phyloP scores from a whole-genome alignment of 805 yeast species.

The Clavispora asparagi region DNA sequence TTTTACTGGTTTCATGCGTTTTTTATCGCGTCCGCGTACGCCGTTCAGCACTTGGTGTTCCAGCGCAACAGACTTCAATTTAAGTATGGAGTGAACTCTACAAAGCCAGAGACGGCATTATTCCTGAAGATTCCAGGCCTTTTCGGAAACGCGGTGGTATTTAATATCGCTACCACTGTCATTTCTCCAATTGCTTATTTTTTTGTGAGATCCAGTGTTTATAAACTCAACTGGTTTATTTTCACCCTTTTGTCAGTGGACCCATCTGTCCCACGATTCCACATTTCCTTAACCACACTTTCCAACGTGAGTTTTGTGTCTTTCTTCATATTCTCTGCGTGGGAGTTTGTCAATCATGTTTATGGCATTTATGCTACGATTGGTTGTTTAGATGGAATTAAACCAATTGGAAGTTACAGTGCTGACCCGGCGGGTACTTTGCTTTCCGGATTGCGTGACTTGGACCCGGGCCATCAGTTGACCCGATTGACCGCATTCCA shows the following conservation, averaged over 20 bases:
- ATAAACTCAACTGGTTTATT: slow-evolving; percentile 28
- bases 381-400: slow-evolving; percentile 67
- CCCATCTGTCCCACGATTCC: slow-evolving; percentile 34
- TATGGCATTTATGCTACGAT: slow-evolving; percentile 63
- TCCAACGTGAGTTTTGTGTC: slow-evolving; percentile 26
- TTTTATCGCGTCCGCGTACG: slow-evolving; percentile 40
- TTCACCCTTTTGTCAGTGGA: slow-evolving; percentile 31
- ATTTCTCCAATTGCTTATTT: slow-evolving; percentile 36
- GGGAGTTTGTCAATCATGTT: slow-evolving; percentile 55
- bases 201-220: slow-evolving; percentile 38
- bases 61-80: slow-evolving; percentile 54
- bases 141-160: slow-evolving; percentile 33
- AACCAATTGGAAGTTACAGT: slow-evolving; percentile 54
- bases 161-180: slow-evolving; percentile 23
- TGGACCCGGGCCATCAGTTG: slow-evolving; percentile 27
- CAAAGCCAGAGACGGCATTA: slow-evolving; percentile 34
- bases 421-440: slow-evolving; percentile 61
- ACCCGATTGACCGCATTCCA: slow-evolving; percentile 64
- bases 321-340: slow-evolving; percentile 32
- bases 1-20: slow-evolving; percentile 45
- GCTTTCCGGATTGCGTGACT: slow-evolving; percentile 57
- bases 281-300: slow-evolving; percentile 15
- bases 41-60: slow-evolving; percentile 45
- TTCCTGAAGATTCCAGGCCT: slow-evolving; percentile 23
- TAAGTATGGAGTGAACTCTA: slow-evolving; percentile 30